Evolutionary conservation across 345 rosid genomes (phyloP), one percentile per base, ranked within the genome.

Genomic region (Iberis pinnata): DNA sequence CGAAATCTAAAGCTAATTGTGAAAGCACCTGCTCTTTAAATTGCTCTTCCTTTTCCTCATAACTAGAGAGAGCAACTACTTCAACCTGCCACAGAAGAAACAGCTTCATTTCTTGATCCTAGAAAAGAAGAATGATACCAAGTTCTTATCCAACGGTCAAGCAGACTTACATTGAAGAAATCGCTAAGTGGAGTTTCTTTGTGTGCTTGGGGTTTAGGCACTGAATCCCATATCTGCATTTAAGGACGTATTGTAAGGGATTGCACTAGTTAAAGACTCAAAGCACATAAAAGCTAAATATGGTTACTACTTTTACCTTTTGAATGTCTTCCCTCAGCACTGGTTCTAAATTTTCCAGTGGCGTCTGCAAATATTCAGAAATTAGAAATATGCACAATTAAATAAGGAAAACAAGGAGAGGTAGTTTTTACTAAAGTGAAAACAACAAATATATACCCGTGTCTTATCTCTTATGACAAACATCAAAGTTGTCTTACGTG

Each of bases 391-490:
- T 48, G 27, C 37, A 68, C 45, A 68, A 33, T 56, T 18, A 37
- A 54, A 14, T n/a, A 12, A 9, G 33, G 9, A 61, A 26, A 68
- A 32, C 6, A 41, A 9, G 18, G 61, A 14, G 60, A 47, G 39
- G 47, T 36, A 38, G 22, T 18, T 16, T 1, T n/a, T n/a, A 13
- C 44, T 40, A 22, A 19, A 48, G 32, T 38, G 35, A 55, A 18
- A 7, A 27, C 46, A 36, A 61, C 13, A 56, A 15, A 49, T 8
- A 63, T 83, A 72, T 38, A 92, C 99, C 90, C 84, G 72, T 38
- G 97, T 83, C 83, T 92, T 88, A 72, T 92, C 99, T 68, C 99
- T 90, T 59, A 92, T 92, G 63, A 92, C 99, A 79, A 92, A 92
- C 94, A 92, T 62, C 75, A 92, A 63, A 20, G 99, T 92, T 36